Evolutionary conservation across 495 filamentous ascomycete genomes (phyloP).

Genomic region (Daldinia grandis): DNA sequence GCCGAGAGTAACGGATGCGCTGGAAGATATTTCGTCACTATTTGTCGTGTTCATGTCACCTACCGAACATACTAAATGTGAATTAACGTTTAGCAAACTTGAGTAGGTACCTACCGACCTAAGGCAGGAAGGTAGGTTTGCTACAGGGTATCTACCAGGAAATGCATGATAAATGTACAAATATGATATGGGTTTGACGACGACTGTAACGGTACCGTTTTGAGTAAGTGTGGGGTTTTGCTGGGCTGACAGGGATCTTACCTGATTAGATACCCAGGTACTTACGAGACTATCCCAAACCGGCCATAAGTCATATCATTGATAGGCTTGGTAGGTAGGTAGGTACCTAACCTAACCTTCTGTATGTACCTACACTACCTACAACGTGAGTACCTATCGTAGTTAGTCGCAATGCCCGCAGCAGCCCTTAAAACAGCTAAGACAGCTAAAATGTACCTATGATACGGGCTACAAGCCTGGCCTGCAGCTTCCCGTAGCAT

Average conservation of each 20-base stretch:
- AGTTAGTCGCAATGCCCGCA: not conserved
- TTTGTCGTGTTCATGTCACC: constrained; percentile 34
- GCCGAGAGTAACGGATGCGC: constrained; percentile 15
- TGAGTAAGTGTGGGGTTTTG: constrained; percentile 24
- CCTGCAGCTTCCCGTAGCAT: not conserved
- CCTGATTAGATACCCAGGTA: no score
- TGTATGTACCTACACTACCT: no score
- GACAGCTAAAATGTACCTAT: constrained; percentile 7
- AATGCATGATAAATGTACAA: not conserved
- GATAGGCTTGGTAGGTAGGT: not conserved
- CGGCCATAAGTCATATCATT: constrained; percentile 9
- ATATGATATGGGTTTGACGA: constrained; percentile 16
- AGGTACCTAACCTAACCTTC: not conserved
- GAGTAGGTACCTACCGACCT: no score
- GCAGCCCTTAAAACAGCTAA: constrained; percentile 6
- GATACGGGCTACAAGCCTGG: not conserved
- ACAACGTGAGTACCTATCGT: not conserved
- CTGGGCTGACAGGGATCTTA: constrained; percentile 10
- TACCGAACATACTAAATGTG: constrained; percentile 10
- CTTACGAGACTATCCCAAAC: constrained; percentile 19
- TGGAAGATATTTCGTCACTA: constrained; percentile 14
- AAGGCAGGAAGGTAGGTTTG: no score
- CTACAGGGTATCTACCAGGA: constrained; percentile 21
- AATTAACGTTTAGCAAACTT: constrained; percentile 26
- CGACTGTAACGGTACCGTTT: constrained; percentile 2